Base-by-base conservation (phyloP, 2,329 filamentous ascomycete species). In the Colletotrichum sp. region DNA sequence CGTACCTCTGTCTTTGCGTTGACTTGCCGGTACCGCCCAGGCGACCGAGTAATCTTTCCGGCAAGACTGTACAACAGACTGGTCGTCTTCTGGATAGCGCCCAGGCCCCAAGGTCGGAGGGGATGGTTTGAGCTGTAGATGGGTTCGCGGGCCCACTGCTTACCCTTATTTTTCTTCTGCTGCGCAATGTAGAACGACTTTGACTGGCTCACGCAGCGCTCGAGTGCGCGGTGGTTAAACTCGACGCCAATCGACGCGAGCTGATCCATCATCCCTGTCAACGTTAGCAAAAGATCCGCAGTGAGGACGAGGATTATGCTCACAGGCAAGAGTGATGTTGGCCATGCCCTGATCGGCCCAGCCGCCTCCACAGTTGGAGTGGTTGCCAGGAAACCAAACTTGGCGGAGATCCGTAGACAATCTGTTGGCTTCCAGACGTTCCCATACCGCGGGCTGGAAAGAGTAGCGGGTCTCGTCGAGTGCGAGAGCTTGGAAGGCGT, bases 361-460 rank as follows among this genome's bases (percentile, higher is more conserved):
- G 3, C 93, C 93, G 36, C 93, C 93, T 6, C 93, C 93, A 63
- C 94, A 91, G 79, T 95, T 94, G 13, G 88, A 91, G 80, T 96
- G 94, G 66, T 90, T 91, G 8, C 94, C 94, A 0, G 94, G 92
- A 79, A 96, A 95, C 92, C 92, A 93, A 15, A 89, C 87, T 77
- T 90, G 88, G 32, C 87, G 84, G 60, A 90, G 82, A 74, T 90
- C 85, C 3, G 87, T 88, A 26, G 81, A 83, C 16, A 82, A 79
- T 43, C 81, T 82, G 34, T 86, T 84, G 30, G 83, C 80, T 0
- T 82, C 82, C 10, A 83, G 82, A 24, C 87, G 84, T 78, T 90
- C 88, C 90, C 89, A 92, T 2, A 92, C 82, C 3, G 90, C 88
- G 15, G 90, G 90, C n/a, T 82, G 84, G 75, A 92, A 92, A 0